phyloP scores from a whole-genome alignment of 306 rosid species.

The Alnus rubra region DNA sequence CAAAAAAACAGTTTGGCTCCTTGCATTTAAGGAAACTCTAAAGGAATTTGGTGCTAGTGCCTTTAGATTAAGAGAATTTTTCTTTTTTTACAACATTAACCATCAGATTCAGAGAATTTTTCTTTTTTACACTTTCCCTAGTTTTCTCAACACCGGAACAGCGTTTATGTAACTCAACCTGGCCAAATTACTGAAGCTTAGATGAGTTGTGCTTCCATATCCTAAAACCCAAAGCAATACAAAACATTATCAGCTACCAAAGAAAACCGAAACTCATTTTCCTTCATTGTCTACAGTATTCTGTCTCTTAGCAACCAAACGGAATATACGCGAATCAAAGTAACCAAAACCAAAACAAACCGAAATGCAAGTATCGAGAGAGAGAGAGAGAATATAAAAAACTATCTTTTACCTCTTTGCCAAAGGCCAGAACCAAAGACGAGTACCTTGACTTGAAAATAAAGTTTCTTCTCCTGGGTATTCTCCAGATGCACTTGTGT shows the following conservation, averaged over 20 bases:
- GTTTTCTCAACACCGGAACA: slow-evolving; percentile 16
- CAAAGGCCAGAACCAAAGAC: slow-evolving; percentile 43
- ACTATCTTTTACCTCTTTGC: slow-evolving; percentile 67
- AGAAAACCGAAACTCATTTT: background rate
- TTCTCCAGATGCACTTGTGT: slow-evolving; percentile 34
- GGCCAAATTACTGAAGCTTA: slow-evolving; percentile 8
- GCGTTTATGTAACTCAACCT: slow-evolving; percentile 9
- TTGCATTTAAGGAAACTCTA: too few relatives aligned
- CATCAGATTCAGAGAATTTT: background rate
- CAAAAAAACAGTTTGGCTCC: too few relatives aligned
- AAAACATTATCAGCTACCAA: background rate
- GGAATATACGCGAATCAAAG: background rate
- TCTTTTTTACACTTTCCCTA: slow-evolving; percentile 4
- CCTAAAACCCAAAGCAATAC: background rate
- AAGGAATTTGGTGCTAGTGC: too few relatives aligned
- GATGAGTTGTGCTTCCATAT: background rate
- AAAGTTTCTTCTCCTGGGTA: slow-evolving; percentile 21
- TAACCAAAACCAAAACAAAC: slow-evolving; percentile 1
- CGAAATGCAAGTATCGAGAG: background rate
- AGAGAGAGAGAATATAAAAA: slow-evolving; percentile 38
- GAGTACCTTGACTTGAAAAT: slow-evolving; percentile 32
- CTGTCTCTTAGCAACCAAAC: background rate
- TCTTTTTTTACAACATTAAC: background rate
- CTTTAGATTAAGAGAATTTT: too few relatives aligned
- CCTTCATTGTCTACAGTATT: background rate